Conservation (phyloP, 371 early-diverging fungal species). For the Batkoa obscura region DNA sequence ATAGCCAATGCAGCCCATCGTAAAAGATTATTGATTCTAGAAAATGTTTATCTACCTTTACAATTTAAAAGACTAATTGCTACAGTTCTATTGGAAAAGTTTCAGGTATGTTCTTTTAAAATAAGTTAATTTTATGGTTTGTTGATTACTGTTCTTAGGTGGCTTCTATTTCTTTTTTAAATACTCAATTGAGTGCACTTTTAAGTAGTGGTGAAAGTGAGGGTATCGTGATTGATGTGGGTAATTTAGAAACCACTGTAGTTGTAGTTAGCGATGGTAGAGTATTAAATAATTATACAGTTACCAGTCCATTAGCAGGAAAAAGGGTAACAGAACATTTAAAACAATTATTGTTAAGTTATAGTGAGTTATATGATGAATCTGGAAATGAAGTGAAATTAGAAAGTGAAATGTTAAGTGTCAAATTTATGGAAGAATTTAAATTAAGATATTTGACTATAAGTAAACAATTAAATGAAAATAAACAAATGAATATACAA, state of each 20-base stretch:
- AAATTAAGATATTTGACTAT: not conserved
- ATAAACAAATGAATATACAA: not conserved
- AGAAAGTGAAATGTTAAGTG: not conserved
- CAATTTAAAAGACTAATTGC: not conserved
- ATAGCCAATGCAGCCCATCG: not conserved
- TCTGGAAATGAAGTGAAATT: not conserved
- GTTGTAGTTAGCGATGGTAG: not conserved
- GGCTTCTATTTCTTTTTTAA: not conserved
- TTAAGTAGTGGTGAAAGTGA: not conserved
- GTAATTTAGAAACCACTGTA: not conserved
- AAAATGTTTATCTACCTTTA: not conserved
- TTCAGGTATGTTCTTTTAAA: not conserved
- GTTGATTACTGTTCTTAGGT: not conserved
- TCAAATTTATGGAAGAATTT: not conserved
- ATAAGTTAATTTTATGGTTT: not conserved
- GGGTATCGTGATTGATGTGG: constrained; percentile 2
- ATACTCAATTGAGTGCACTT: not conserved
- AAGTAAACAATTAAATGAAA: not conserved
- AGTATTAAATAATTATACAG: not conserved
- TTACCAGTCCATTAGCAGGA: not conserved
- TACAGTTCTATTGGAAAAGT: not conserved
- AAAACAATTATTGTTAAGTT: not conserved
- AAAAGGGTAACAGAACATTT: not conserved
- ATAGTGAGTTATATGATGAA: not conserved
- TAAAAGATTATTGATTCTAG: not conserved